phyloP scores from a whole-genome alignment of 1,139 yeast genomes.

The Protomyces gravidus region DNA sequence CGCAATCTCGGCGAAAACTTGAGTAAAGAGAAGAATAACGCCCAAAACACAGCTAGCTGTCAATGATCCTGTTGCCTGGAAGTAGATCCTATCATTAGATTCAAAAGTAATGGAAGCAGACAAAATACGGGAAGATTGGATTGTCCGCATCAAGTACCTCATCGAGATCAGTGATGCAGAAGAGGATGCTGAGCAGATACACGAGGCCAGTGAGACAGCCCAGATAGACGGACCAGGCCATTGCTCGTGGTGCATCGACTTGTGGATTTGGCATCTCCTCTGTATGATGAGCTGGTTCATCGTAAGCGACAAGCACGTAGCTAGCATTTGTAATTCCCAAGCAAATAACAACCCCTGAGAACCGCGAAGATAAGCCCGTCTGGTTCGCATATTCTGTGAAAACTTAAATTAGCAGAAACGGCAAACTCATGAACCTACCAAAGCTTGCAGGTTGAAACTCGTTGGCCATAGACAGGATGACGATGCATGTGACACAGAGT shows the following conservation, averaged over 20 bases:
- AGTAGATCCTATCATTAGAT: constrained; percentile 48
- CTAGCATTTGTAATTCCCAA: constrained; percentile 73
- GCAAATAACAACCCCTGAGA: constrained; percentile 35
- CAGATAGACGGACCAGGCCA: constrained; percentile 59
- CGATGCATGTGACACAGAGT: constrained; percentile 34
- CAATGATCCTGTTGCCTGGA: constrained; percentile 53
- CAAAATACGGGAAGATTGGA: constrained; percentile 50
- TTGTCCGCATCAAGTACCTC: constrained; percentile 59
- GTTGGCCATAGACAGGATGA: constrained; percentile 35
- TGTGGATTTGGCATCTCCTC: constrained; percentile 62
- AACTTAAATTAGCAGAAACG: constrained; percentile 10
- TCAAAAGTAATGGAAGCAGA: background rate
- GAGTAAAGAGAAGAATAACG: constrained; percentile 63
- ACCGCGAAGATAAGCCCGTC: constrained; percentile 34
- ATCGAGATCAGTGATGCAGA: constrained; percentile 68
- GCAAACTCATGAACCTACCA: constrained; percentile 9
- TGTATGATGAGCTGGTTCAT: constrained; percentile 73
- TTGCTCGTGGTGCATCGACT: constrained; percentile 74
- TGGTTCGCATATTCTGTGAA: constrained; percentile 34
- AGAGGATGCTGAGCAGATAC: constrained; percentile 65
- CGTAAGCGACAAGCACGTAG: constrained; percentile 76
- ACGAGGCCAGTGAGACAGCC: constrained; percentile 65
- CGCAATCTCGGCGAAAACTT: constrained; percentile 69
- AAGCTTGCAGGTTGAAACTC: constrained; percentile 36
- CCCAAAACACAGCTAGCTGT: constrained; percentile 64